phyloP scores from a whole-genome alignment of 371 early-diverging fungal species.

The Mucor plumbeus region DNA sequence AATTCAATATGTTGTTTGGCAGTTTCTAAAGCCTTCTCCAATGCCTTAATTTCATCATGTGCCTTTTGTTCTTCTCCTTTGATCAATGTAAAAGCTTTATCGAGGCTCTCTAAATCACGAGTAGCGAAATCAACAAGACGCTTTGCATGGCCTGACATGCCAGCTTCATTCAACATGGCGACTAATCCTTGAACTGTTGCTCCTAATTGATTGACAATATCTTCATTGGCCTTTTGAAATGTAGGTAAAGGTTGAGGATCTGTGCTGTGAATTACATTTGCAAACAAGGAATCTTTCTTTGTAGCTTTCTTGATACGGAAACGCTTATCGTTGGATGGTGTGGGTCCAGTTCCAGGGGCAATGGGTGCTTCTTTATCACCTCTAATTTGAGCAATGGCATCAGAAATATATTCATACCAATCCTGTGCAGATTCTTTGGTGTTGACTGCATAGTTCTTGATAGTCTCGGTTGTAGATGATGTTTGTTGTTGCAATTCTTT shows the following conservation, averaged over 20 bases:
- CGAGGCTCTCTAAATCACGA: conserved; percentile 37
- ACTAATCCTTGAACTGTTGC: conserved; percentile 40
- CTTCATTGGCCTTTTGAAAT: conserved; percentile 25
- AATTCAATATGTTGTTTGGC: conserved; percentile 14
- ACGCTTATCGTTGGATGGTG: conserved; percentile 24
- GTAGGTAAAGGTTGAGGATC: conserved; percentile 31
- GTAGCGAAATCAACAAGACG: conserved; percentile 44
- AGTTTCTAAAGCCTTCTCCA: conserved; percentile 15
- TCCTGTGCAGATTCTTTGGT: conserved; percentile 43
- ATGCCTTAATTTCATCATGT: conserved; percentile 18
- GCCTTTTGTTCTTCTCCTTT: conserved; percentile 32
- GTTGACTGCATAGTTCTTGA: conserved; percentile 23
- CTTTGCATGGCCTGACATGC: conserved; percentile 49
- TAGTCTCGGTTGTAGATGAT: conserved; percentile 15
- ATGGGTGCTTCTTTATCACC: conserved; percentile 38
- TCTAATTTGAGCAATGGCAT: conserved; percentile 39
- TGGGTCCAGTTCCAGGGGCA: conserved; percentile 29
- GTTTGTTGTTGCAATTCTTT: conserved; percentile 32
- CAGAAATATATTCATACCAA: conserved; percentile 43
- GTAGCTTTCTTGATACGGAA: conserved; percentile 8
- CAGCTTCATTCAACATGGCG: conserved; percentile 44
- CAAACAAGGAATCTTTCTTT: conserved; percentile 31
- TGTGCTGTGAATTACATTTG: conserved; percentile 38
- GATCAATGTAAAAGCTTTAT: conserved; percentile 30
- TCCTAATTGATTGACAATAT: conserved; percentile 34